Evolutionary conservation across 1,284 basidiomycete species (phyloP).

Genomic region (Boletellus dicymbophilus): DNA sequence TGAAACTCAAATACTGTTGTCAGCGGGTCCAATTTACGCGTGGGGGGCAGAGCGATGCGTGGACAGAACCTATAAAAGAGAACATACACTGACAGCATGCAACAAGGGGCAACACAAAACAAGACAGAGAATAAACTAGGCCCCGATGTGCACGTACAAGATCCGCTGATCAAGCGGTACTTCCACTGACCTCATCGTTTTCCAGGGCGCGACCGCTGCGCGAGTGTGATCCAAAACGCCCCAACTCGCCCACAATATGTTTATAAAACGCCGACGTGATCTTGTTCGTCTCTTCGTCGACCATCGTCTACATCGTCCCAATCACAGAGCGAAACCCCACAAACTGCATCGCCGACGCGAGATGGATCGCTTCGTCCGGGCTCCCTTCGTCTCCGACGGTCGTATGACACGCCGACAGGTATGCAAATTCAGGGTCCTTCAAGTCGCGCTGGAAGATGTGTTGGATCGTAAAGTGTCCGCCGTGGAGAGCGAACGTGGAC

Average conservation of each 20-base stretch:
- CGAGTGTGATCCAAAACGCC: slow-evolving; percentile 9
- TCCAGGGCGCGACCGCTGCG: no score
- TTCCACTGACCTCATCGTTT: slow-evolving; percentile 15
- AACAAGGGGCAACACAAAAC: no score
- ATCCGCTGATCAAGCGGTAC: slow-evolving; percentile 25
- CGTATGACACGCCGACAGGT: background rate
- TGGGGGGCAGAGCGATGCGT: no score
- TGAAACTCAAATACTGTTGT: no score
- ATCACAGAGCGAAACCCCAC: slow-evolving; percentile 38
- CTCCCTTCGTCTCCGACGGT: background rate
- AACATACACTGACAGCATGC: no score
- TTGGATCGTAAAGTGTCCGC: no score
- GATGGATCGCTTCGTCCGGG: slow-evolving; percentile 37
- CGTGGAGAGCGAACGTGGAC: no score
- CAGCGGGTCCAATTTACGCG: no score
- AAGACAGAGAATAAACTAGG: no score
- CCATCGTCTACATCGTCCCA: slow-evolving; percentile 39
- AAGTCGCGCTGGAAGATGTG: no score
- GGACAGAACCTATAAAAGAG: no score
- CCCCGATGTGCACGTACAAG: slow-evolving; percentile 30
- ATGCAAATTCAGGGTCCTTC: no score
- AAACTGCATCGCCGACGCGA: slow-evolving; percentile 37
- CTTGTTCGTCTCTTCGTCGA: slow-evolving; percentile 13
- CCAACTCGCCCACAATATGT: slow-evolving; percentile 13
- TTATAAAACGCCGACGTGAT: slow-evolving; percentile 25